Conservation (phyloP, 306 rosid species). For the Lupinus albus region DNA sequence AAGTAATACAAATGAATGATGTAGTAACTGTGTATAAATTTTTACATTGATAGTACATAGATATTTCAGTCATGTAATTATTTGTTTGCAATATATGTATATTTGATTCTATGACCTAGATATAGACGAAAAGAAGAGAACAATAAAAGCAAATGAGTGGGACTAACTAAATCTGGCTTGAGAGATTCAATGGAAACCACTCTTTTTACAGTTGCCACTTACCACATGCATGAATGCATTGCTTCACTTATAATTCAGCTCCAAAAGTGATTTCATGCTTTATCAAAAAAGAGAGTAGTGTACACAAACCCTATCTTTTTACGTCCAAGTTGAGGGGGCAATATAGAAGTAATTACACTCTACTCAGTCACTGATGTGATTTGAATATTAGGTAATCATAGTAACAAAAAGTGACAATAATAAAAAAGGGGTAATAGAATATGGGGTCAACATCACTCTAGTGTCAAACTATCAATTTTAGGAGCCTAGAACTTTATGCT, state of each 20-base stretch:
- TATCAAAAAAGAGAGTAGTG: slow-evolving; percentile 24
- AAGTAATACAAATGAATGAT: too few relatives aligned
- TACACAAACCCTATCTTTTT: slow-evolving; percentile 30
- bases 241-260: not conserved
- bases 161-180: too few relatives aligned
- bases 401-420: slow-evolving; percentile 18
- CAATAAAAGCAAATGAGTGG: too few relatives aligned
- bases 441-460: slow-evolving; percentile 44
- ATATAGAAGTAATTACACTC: slow-evolving; percentile 22
- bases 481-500: slow-evolving; percentile 10
- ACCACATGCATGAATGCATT: not conserved
- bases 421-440: slow-evolving; percentile 7
- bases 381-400: slow-evolving; percentile 25
- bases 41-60: too few relatives aligned
- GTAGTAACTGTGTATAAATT: too few relatives aligned
- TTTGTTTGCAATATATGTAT: too few relatives aligned
- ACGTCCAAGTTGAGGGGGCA: slow-evolving; percentile 30
- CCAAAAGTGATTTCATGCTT: slow-evolving; percentile 14
- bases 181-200: too few relatives aligned
- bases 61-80: too few relatives aligned
- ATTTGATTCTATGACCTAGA: too few relatives aligned
- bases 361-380: slow-evolving; percentile 36
- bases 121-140: too few relatives aligned
- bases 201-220: too few relatives aligned
- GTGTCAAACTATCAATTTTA: slow-evolving; percentile 46